Base-by-base conservation (phyloP, 2,329 filamentous ascomycete species). In the Cylindrodendrum hubeiense region DNA sequence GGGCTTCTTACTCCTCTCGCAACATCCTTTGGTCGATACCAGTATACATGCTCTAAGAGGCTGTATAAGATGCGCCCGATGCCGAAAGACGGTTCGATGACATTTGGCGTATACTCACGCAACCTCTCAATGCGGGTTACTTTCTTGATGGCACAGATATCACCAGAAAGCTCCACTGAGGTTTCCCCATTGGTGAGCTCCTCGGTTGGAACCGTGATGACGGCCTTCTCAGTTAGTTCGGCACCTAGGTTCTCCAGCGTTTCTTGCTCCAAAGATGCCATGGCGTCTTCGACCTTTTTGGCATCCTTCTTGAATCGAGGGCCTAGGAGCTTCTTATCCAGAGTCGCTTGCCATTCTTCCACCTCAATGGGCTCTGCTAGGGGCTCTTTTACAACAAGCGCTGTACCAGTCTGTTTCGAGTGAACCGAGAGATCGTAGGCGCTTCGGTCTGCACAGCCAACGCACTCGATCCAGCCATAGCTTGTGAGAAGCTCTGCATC, bases 391-490 rank as follows among this genome's bases (percentile, higher is more conserved):
- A 98, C 96, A 52, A 96, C 86, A 22, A 99, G 87, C 44, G 94
- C 90, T 13, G 92, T 90, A 65, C 94, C 94, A 33, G 96, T 98
- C 85, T 94, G 95, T 83, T 97, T 95, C 77, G 91, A 91, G 82
- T 98, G 96, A 10, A 98, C 95, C 34, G 89, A 92, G 79, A 98
- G 81, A 81, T 99, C 96, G 80, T 97, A 99, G 21, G 96, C 96
- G 78, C 93, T 97, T 75, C 96, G 90, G 79, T 97, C 95, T 66
- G 96, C 96, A 80, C 96, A 98, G 67, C 96, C 96, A 75, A 98
- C 95, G 79, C 95, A 98, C 85, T 99, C 96, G 68, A 98, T 93
- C 96, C 96, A 99, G 79, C 96, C 96, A 76, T 95, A 95, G 67
- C 92, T 95, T 63, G 93, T 98, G 67, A 92, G 85, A 59, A 99